Conservation (phyloP, 2,329 filamentous ascomycete genomes). For the Fusarium lyarnte region DNA sequence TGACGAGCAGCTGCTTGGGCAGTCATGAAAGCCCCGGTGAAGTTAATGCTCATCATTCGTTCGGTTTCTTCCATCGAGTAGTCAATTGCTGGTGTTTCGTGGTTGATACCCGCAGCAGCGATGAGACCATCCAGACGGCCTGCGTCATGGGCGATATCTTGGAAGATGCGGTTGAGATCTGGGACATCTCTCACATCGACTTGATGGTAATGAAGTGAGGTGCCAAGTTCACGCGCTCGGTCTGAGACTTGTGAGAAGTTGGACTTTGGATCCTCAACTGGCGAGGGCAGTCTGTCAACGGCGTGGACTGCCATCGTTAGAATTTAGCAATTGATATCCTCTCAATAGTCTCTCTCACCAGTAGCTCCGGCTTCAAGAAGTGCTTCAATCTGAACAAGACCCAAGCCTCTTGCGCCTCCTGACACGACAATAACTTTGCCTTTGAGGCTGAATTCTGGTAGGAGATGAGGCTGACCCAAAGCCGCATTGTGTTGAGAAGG, state of each 20-base stretch:
- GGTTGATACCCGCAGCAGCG: conserved; percentile 76
- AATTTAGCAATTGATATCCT: not conserved
- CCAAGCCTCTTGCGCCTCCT: conserved; percentile 79
- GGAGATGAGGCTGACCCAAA: conserved; percentile 41
- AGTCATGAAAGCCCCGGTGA: conserved; percentile 87
- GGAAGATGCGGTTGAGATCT: conserved; percentile 72
- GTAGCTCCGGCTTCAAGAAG: conserved; percentile 81
- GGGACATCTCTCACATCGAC: conserved; percentile 82
- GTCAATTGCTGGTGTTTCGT: conserved; percentile 84
- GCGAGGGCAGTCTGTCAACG: conserved; percentile 69
- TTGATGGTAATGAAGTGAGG: conserved; percentile 76
- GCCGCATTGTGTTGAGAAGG: conserved; percentile 26
- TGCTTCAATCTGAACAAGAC: conserved; percentile 80
- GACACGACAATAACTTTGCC: conserved; percentile 81
- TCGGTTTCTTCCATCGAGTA: conserved; percentile 80
- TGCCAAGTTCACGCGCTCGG: conserved; percentile 72
- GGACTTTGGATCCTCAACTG: conserved; percentile 53
- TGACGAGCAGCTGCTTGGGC: conserved; percentile 88
- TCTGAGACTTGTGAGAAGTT: conserved; percentile 73
- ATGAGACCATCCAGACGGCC: conserved; percentile 83
- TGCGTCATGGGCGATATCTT: conserved; percentile 73
- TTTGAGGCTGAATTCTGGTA: conserved; percentile 80
- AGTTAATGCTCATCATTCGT: conserved; percentile 83
- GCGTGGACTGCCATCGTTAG: conserved; percentile 66
- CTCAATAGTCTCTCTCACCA: conserved; percentile 50